Conservation (phyloP, 1,284 basidiomycete species). For the Pyrrhoderma lamaoense region DNA sequence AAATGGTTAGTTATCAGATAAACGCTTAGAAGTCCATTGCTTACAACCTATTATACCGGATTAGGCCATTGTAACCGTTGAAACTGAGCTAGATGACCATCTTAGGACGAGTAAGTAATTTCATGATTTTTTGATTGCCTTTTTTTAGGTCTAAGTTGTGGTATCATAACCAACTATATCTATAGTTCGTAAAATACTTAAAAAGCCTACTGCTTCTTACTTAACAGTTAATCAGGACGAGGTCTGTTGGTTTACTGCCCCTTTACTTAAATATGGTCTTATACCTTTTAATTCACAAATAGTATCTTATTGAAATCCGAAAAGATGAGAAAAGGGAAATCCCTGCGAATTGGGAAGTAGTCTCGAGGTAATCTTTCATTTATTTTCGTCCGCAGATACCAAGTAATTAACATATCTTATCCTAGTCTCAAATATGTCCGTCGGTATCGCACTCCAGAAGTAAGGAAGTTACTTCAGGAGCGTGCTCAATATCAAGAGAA, state of each 20-base stretch:
- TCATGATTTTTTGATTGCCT: no score
- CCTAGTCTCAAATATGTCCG: constrained; percentile 66
- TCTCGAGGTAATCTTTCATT: constrained; percentile 79
- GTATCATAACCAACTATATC: neutral
- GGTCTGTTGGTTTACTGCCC: constrained; percentile 34
- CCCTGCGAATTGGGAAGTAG: constrained; percentile 74
- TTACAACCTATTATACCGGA: neutral
- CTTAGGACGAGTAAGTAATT: constrained; percentile 58
- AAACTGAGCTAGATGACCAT: constrained; percentile 71
- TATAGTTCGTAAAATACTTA: constrained; percentile 66
- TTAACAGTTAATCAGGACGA: constrained; percentile 62
- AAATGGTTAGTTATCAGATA: constrained; percentile 9
- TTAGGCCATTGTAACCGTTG: constrained; percentile 54
- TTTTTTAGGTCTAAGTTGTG: neutral
- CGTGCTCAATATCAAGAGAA: constrained; percentile 75
- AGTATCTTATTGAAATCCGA: constrained; percentile 78
- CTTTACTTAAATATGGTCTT: neutral
- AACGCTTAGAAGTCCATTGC: no score
- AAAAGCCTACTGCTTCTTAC: constrained; percentile 74
- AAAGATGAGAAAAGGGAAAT: constrained; percentile 65
- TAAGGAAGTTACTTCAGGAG: constrained; percentile 62
- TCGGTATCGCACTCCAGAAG: constrained; percentile 78
- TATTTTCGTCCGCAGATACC: no score
- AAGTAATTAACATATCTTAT: no score
- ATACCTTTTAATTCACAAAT: neutral